phyloP scores from a whole-genome alignment of 768 basidiomycete species.

The Termitomyces sp. region DNA sequence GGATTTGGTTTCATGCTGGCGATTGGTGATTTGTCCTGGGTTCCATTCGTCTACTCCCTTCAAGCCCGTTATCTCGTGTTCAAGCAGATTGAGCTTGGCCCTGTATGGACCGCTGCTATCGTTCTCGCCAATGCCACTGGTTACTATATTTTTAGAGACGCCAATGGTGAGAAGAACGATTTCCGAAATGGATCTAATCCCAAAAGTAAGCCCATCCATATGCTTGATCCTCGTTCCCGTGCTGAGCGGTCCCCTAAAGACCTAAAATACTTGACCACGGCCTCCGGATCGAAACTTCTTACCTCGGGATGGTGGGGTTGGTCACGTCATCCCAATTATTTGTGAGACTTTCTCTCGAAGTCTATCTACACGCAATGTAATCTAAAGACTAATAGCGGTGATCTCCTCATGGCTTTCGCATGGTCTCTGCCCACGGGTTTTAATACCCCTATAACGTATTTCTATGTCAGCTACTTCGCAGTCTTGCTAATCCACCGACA shows the following conservation, averaged over 20 bases:
- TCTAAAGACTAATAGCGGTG: constrained; percentile 6
- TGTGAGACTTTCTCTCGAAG: constrained; percentile 37
- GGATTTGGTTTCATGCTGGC: constrained; percentile 99
- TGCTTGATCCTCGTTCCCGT: background rate
- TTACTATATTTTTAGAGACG: constrained; percentile 85
- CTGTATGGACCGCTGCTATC: constrained; percentile 49
- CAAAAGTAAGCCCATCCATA: constrained; percentile 56
- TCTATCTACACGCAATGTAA: background rate
- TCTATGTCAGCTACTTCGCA: constrained; percentile 86
- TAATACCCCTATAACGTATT: constrained; percentile 91
- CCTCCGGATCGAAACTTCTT: constrained; percentile 83
- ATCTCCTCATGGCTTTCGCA: constrained; percentile 78
- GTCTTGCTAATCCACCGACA: constrained; percentile 90
- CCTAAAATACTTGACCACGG: constrained; percentile 38
- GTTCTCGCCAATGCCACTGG: constrained; percentile 64
- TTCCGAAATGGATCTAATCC: constrained; percentile 93
- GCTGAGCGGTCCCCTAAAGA: constrained; percentile 5
- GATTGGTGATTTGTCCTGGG: constrained; percentile 88
- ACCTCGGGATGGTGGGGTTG: constrained; percentile 98
- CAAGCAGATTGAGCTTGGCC: constrained; percentile 74
- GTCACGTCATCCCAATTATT: constrained; percentile 90
- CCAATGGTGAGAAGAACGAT: constrained; percentile 93
- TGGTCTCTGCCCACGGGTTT: constrained; percentile 95
- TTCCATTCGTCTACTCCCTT: constrained; percentile 90
- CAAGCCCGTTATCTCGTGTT: constrained; percentile 97